Conservation (phyloP, 441 rosid species). For the Eruca vesicaria region DNA sequence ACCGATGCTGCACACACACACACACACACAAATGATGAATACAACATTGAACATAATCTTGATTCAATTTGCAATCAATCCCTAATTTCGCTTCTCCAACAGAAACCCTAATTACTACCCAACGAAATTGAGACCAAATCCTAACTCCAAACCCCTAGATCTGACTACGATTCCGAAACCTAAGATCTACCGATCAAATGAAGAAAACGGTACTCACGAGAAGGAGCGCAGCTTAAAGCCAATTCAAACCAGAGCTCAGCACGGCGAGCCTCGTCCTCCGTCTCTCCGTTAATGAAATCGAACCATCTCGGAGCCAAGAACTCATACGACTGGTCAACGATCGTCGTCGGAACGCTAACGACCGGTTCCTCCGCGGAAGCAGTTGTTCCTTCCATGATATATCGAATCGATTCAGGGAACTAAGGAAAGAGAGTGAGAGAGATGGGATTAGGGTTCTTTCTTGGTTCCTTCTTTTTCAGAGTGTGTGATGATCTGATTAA, state of each 20-base stretch:
- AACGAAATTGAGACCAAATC: not conserved
- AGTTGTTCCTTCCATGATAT: constrained; percentile 19
- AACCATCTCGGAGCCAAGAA: constrained; percentile 88
- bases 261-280: constrained; percentile 56
- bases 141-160: not conserved
- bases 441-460: constrained; percentile 14
- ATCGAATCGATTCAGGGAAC: not conserved
- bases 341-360: constrained; percentile 19
- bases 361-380: constrained; percentile 39
- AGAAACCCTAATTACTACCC: constrained; percentile 13
- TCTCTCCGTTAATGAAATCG: constrained; percentile 69
- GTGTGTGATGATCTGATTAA: constrained; percentile 4
- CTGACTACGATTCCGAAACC: not conserved
- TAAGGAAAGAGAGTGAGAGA: not conserved
- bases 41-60: not conserved
- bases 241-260: constrained; percentile 90
- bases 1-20: constrained; percentile 65
- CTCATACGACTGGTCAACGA: constrained; percentile 72
- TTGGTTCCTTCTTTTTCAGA: constrained; percentile 11
- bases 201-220: constrained; percentile 55
- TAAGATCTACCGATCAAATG: not conserved
- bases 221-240: constrained; percentile 82
- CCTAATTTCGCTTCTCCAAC: not conserved
- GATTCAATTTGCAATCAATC: not conserved
- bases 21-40: not conserved